Evolutionary conservation across 139 green algal genomes (phyloP).

Genomic region (Picochlorum sp.): DNA sequence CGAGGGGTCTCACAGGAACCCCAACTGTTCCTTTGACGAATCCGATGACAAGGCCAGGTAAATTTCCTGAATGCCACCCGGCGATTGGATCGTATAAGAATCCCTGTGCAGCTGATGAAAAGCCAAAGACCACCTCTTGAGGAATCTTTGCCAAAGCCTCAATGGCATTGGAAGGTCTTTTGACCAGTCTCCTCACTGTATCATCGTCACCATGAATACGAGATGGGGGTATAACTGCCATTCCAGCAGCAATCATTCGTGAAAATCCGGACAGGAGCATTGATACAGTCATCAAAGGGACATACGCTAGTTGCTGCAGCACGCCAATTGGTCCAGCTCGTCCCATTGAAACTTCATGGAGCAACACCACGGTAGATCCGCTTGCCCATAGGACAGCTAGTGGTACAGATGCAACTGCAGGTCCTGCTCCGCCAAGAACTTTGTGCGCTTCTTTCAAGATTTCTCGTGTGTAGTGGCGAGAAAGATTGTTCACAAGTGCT

Average conservation of each 20-base stretch:
- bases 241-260: conserved; percentile 43
- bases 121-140: conserved; percentile 44
- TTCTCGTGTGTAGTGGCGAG: conserved; percentile 58
- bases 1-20: conserved; percentile 42
- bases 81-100: conserved; percentile 54
- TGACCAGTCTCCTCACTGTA: conserved; percentile 45
- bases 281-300: conserved; percentile 41
- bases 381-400: conserved; percentile 65
- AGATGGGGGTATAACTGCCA: conserved; percentile 54
- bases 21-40: conserved; percentile 53
- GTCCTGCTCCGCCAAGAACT: conserved; percentile 64
- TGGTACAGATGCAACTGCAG: conserved; percentile 58
- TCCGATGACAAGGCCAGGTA: conserved; percentile 41
- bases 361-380: conserved; percentile 49
- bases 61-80: conserved; percentile 30
- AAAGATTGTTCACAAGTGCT: conserved; percentile 38
- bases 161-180: conserved; percentile 47
- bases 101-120: conserved; percentile 35
- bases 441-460: conserved; percentile 60
- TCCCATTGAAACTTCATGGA: conserved; percentile 39
- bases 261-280: conserved; percentile 43
- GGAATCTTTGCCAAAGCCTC: conserved; percentile 46
- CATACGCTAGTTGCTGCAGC: conserved; percentile 48
- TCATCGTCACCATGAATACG: conserved; percentile 46
- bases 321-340: conserved; percentile 30